phyloP scores from a whole-genome alignment of 805 yeast genomes.

The Saturnispora gosingensis region DNA sequence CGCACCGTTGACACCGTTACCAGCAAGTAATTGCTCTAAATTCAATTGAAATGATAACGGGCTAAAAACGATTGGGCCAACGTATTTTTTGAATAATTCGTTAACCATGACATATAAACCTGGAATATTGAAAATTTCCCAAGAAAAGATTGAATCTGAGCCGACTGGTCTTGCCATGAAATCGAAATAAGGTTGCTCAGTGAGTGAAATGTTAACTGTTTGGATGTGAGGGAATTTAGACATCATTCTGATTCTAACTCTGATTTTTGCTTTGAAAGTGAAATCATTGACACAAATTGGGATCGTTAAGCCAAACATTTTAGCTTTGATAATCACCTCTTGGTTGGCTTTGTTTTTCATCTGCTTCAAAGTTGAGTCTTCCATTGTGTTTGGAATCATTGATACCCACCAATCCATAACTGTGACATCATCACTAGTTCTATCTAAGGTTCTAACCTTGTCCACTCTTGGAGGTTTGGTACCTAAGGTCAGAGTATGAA shows the following conservation, averaged over 20 bases:
- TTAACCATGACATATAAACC: conserved; percentile 77
- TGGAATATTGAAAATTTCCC: conserved; percentile 83
- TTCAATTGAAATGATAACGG: conserved; percentile 93
- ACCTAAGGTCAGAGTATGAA: conserved; percentile 85
- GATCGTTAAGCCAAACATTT: conserved; percentile 71
- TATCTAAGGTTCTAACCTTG: conserved; percentile 76
- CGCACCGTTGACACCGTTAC: conserved; percentile 69
- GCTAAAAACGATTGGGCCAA: conserved; percentile 78
- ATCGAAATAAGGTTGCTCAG: conserved; percentile 85
- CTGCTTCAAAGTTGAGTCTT: conserved; percentile 81
- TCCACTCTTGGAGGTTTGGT: conserved; percentile 94
- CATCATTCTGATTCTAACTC: conserved; percentile 86
- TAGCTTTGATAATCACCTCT: conserved; percentile 64
- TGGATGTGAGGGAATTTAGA: conserved; percentile 87
- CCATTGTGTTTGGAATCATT: conserved; percentile 82
- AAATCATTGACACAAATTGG: conserved; percentile 77
- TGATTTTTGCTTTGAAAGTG: conserved; percentile 62
- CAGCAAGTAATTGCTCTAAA: conserved; percentile 81
- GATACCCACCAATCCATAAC: conserved; percentile 97
- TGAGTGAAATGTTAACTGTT: conserved; percentile 74
- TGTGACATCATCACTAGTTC: conserved; percentile 85
- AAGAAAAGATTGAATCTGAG: conserved; percentile 76
- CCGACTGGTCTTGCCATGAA: conserved; percentile 62
- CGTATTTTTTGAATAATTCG: conserved; percentile 76
- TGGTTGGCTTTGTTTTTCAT: conserved; percentile 78